A percentile compares a stretch with the other conserved stretches of the same genome.
Conservation (phyloP, 2,329 filamentous ascomycete species). For the Colletotrichum tabaci region DNA sequence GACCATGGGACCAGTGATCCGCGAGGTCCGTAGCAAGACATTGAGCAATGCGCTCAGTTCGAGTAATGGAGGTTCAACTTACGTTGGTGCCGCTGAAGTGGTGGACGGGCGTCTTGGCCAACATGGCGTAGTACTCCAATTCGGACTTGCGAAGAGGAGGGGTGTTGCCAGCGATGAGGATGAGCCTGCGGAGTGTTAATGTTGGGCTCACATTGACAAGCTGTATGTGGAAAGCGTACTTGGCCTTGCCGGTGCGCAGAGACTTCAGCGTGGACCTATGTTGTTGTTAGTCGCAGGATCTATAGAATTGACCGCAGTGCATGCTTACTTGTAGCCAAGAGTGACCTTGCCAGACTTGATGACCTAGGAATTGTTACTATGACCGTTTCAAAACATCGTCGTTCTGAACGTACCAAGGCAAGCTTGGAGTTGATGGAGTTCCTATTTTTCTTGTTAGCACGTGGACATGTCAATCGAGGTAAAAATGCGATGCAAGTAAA, state of each 20-base stretch:
- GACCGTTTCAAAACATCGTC: not conserved
- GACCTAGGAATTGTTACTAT: slow-evolving; percentile 70
- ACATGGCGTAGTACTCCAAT: slow-evolving; percentile 95
- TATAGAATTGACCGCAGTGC: not conserved
- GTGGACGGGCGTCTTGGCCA: slow-evolving; percentile 95
- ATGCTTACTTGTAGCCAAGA: slow-evolving; percentile 82
- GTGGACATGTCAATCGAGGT: not conserved
- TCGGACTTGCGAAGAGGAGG: slow-evolving; percentile 98
- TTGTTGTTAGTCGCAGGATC: not conserved
- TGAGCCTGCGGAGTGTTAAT: slow-evolving; percentile 78
- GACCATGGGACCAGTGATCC: slow-evolving; percentile 55
- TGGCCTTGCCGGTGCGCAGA: slow-evolving; percentile 96
- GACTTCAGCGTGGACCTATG: slow-evolving; percentile 75
- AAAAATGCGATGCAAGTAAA: not conserved
- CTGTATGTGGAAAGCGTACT: slow-evolving; percentile 76
- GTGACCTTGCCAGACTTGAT: slow-evolving; percentile 84
- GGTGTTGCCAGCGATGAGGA: slow-evolving; percentile 94
- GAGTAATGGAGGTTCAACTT: slow-evolving; percentile 66
- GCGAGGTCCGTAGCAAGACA: slow-evolving; percentile 45
- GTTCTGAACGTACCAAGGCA: not conserved
- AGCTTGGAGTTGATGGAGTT: slow-evolving; percentile 69
- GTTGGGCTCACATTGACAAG: not conserved
- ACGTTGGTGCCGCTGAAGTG: slow-evolving; percentile 99
- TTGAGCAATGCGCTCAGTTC: slow-evolving; percentile 36
- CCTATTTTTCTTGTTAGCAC: slow-evolving; percentile 32